Conservation (phyloP, 768 basidiomycete genomes). For the Calocera cornea region DNA sequence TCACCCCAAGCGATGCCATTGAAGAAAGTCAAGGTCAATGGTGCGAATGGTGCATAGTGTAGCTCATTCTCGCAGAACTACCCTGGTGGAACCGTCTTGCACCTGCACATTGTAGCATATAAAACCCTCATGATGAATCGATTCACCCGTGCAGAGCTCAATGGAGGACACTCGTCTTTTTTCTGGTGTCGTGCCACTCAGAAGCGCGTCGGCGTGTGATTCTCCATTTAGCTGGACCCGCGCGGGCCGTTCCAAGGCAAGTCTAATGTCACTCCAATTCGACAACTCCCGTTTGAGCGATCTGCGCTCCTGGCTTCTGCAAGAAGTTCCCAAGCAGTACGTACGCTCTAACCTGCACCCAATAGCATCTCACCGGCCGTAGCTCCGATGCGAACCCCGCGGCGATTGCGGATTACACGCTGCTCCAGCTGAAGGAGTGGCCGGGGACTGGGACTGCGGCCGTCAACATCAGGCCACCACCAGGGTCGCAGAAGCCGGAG, state of each 20-base stretch:
- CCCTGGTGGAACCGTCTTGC: background rate
- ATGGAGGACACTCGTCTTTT: background rate
- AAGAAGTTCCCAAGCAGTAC: background rate
- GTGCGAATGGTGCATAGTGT: background rate
- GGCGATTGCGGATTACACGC: background rate
- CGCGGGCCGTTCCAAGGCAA: too few relatives aligned
- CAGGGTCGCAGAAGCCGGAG: slow-evolving; percentile 4
- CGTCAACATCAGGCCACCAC: background rate
- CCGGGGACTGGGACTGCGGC: background rate
- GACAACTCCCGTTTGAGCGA: background rate
- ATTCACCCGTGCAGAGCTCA: background rate
- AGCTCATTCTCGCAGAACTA: background rate
- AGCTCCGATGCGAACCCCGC: slow-evolving; percentile 1
- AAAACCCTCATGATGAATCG: background rate
- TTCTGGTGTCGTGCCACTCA: too few relatives aligned
- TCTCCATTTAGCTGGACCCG: background rate
- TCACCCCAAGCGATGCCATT: background rate
- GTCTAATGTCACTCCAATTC: background rate
- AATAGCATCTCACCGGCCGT: background rate
- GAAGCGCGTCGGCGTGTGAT: background rate
- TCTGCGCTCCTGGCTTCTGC: background rate
- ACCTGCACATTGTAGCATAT: background rate
- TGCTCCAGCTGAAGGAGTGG: background rate
- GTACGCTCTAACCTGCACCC: background rate
- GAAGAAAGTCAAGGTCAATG: background rate